phyloP scores from a whole-genome alignment of 257 asterid species.

The Schizonepeta tenuifolia region DNA sequence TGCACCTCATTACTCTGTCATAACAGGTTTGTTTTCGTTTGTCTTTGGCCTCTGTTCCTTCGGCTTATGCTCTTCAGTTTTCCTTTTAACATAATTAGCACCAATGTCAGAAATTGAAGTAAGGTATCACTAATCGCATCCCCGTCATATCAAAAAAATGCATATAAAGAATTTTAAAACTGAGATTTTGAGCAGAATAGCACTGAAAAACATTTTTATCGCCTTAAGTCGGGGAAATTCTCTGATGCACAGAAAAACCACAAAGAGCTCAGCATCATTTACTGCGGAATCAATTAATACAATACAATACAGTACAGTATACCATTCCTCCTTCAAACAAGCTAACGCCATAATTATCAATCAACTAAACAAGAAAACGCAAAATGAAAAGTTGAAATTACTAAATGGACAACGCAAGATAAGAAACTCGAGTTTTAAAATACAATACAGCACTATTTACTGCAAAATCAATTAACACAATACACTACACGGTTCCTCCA shows the following conservation, averaged over 20 bases:
- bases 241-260: not conserved
- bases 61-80: slow-evolving; percentile 96
- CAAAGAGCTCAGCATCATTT: not conserved
- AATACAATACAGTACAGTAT: too few relatives aligned
- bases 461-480: not conserved
- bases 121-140: not conserved
- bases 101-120: not conserved
- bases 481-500: not conserved
- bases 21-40: slow-evolving; percentile 90
- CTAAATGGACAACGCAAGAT: not conserved
- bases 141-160: not conserved
- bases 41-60: slow-evolving; percentile 95
- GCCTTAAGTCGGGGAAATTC: not conserved
- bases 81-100: slow-evolving; percentile 50
- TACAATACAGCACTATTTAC: not conserved
- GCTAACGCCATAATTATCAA: not conserved
- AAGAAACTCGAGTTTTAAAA: not conserved
- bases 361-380: not conserved
- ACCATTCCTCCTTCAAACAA: not conserved
- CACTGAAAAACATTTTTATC: not conserved
- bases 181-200: not conserved
- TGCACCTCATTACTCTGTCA: slow-evolving; percentile 63
- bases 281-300: not conserved
- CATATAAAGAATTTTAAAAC: not conserved
- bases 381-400: not conserved